Evolutionary conservation across 257 asterid species (phyloP), one percentile per base, ranked within the genome.

Genomic region (Solanum tarapatanum): DNA sequence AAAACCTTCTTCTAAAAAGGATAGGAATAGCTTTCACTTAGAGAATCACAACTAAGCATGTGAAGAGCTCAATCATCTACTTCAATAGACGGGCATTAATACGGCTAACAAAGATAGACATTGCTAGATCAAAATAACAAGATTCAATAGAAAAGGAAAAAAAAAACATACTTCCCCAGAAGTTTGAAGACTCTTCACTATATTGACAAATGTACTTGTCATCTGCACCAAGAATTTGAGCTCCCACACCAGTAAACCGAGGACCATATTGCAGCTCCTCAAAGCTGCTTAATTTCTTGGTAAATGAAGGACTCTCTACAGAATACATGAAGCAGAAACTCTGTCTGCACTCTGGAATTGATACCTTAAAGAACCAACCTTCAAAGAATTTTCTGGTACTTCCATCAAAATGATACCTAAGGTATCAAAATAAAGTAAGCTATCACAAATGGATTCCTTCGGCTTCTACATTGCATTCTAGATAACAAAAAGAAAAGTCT

Each of bases 281-380:
- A 69, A 93, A 85, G 62, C 35, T 74, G 90, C 90, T 92, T 92
- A 97, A 88, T 88, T 88, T 93, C 90, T 89, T 95, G 45, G 94
- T 77, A 77, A 97, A 97, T 45, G 97, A 90, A 77, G 99, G 99
- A 88, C 89, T 97, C 92, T 95, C 99, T 6, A 97, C 89, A 9
- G 99, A 94, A 89, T 95, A 97, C 98, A 97, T 97, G 93, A 95
- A 97, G 90, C 99, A 97, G 89, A 97, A 97, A 91, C 99, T 97
- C 93, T 97, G 98, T 91, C 97, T 93, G 87, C 96, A 92, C 87
- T 95, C 99, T 84, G 99, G 99, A 90, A 97, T 97, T 11, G 99
- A 93, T 26, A 97, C 99, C 93, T 94, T 97, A 89, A 97, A 97
- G 89, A 95, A 97, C 99, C 99, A 97, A 7, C 99, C 99, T 91